Evolutionary conservation across 176 grass and related monocot genomes (phyloP).

Genomic region (Musa schizocarpa): DNA sequence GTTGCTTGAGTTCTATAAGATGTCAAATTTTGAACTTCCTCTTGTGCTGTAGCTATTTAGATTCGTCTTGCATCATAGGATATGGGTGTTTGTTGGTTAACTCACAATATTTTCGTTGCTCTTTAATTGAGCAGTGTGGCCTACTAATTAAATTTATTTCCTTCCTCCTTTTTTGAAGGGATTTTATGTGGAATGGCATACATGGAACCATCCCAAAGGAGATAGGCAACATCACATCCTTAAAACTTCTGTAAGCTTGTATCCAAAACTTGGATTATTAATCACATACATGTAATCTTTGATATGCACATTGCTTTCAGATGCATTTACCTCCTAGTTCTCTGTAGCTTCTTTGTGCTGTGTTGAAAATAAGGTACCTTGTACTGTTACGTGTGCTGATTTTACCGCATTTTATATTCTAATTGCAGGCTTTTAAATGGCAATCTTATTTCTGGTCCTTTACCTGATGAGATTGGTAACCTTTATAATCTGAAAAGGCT

Average conservation of each 20-base stretch:
- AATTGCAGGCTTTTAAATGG: conserved; percentile 77
- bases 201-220: conserved; percentile 86
- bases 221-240: conserved; percentile 59
- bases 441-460: conserved; percentile 58
- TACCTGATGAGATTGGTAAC: conserved; percentile 82
- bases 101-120: not conserved
- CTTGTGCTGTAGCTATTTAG: not conserved
- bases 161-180: conserved; percentile 33
- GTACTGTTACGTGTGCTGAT: not conserved
- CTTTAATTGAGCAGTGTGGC: conserved; percentile 1
- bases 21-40: not conserved
- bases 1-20: not conserved
- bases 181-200: conserved; percentile 96
- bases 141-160: conserved; percentile 15
- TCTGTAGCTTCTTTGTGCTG: not conserved
- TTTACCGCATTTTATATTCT: not conserved
- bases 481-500: conserved; percentile 59
- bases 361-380: not conserved
- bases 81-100: not conserved
- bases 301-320: not conserved
- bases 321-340: too few relatives aligned
- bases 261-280: not conserved
- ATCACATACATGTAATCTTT: conserved; percentile 14
- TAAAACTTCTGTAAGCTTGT: conserved; percentile 67
- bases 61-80: not conserved